A percentile compares a stretch with the other conserved stretches of the same genome.
Conservation (phyloP, 2,329 filamentous ascomycete genomes). For the Elsinoe fawcettii region DNA sequence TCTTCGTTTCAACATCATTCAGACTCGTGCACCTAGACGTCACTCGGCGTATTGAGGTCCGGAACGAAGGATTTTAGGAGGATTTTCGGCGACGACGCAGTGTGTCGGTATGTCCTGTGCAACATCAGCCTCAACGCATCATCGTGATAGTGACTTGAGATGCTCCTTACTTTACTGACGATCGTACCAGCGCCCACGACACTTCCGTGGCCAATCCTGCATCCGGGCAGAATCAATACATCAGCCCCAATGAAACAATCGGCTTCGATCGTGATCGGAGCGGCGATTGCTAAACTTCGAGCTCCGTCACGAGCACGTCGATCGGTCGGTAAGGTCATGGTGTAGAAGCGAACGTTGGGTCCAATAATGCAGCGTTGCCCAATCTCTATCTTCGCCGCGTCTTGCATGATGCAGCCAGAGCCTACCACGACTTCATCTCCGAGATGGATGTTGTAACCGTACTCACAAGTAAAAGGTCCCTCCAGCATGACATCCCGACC, state of each 20-base stretch:
- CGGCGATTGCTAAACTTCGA: conserved; percentile 62
- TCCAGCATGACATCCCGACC: conserved; percentile 72
- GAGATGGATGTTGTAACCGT: conserved; percentile 89
- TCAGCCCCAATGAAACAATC: conserved; percentile 59
- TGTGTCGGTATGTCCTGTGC: conserved; percentile 39
- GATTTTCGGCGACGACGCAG: conserved; percentile 42
- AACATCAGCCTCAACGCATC: not conserved
- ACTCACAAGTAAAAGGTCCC: conserved; percentile 84
- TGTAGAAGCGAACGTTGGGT: conserved; percentile 79
- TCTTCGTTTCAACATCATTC: not conserved
- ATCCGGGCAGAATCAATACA: conserved; percentile 52
- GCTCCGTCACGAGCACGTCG: conserved; percentile 65
- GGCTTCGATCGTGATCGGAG: conserved; percentile 66
- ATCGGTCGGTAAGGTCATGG: conserved; percentile 64
- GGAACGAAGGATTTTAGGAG: conserved; percentile 29
- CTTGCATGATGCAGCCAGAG: conserved; percentile 75
- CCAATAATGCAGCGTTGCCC: conserved; percentile 65
- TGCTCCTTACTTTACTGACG: conserved; percentile 44
- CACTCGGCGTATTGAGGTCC: not conserved
- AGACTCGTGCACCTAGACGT: not conserved
- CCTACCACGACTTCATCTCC: conserved; percentile 78
- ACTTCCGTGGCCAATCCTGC: conserved; percentile 46
- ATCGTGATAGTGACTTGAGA: too few relatives aligned
- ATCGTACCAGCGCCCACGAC: conserved; percentile 49
- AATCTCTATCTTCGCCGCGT: conserved; percentile 76